These are phyloP conservation scores for Gamarada debralockiae DNA, from an alignment of 495 filamentous ascomycete species.

Conservation along the genomic window DNA sequence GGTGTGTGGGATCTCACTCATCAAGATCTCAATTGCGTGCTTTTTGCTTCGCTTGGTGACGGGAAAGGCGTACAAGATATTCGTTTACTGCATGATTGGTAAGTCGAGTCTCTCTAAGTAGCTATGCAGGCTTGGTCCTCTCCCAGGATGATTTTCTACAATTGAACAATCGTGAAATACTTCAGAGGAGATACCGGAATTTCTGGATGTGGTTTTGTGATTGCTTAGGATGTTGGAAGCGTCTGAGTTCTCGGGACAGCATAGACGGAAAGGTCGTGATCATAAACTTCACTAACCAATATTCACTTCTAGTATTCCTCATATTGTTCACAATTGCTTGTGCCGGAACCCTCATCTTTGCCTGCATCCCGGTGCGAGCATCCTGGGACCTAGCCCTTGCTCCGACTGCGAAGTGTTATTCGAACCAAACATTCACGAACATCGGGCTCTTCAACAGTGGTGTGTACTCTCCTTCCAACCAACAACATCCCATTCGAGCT, in stretches of 20 bases:
- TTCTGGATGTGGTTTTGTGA: no score
- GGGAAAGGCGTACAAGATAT: constrained; percentile 28
- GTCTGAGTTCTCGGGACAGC: no score
- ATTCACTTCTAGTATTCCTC: constrained; percentile 28
- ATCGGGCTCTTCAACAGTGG: constrained; percentile 36
- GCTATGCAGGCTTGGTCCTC: no score
- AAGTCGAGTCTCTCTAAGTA: no score
- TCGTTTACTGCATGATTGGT: constrained; percentile 23
- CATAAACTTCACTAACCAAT: no score
- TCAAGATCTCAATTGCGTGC: constrained; percentile 19
- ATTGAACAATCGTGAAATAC: no score
- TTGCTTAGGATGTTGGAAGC: no score
- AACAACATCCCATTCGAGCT: no score
- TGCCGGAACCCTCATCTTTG: constrained; percentile 32
- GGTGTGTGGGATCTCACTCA: constrained; percentile 26
- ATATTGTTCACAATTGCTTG: constrained; percentile 31
- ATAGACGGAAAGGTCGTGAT: no score
- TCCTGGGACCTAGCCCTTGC: constrained; percentile 27
- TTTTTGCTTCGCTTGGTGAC: constrained; percentile 35
- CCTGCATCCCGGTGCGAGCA: constrained; percentile 31
- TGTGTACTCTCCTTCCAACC: constrained; percentile 12
- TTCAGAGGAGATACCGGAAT: no score
- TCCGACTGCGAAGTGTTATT: constrained; percentile 28
- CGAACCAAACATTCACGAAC: constrained; percentile 27
- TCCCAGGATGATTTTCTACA: no score